Evolutionary conservation across 306 rosid species (phyloP).

Genomic region (Casuarina cunninghamiana): DNA sequence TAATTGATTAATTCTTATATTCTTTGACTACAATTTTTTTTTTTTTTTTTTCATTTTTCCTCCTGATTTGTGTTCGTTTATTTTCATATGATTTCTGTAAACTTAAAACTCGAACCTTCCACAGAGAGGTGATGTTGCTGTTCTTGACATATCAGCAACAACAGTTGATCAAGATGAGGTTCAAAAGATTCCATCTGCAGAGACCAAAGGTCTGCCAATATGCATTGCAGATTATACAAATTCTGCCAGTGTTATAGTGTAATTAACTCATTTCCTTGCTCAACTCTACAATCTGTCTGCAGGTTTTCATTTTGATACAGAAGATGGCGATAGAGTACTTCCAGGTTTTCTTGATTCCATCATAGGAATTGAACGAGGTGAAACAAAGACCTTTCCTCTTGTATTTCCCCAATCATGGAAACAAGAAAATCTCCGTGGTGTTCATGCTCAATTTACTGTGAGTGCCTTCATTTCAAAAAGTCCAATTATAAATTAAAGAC

Average conservation of each 20-base stretch:
- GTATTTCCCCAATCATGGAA: conserved; percentile 91
- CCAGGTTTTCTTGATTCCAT: conserved; percentile 85
- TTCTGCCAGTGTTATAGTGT: background rate
- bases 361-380: conserved; percentile 69
- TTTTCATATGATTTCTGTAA: background rate
- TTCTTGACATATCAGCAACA: conserved; percentile 85
- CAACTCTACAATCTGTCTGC: conserved; percentile 33
- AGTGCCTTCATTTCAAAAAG: conserved; percentile 31
- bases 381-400: conserved; percentile 81
- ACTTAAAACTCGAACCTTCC: conserved; percentile 21
- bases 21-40: conserved; percentile 5
- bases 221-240: conserved; percentile 25
- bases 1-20: conserved; percentile 1
- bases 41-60: background rate
- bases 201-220: conserved; percentile 71
- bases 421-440: conserved; percentile 75
- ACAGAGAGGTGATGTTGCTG: conserved; percentile 81
- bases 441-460: conserved; percentile 91
- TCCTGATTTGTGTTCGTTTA: conserved; percentile 1
- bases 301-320: conserved; percentile 90
- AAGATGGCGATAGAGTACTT: conserved; percentile 63
- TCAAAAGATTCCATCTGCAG: conserved; percentile 81
- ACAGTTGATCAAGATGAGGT: conserved; percentile 69
- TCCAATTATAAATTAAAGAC: background rate
- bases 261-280: conserved; percentile 23